Conservation (phyloP, 2,329 filamentous ascomycete species). For the Fusarium pseudonygamai region DNA sequence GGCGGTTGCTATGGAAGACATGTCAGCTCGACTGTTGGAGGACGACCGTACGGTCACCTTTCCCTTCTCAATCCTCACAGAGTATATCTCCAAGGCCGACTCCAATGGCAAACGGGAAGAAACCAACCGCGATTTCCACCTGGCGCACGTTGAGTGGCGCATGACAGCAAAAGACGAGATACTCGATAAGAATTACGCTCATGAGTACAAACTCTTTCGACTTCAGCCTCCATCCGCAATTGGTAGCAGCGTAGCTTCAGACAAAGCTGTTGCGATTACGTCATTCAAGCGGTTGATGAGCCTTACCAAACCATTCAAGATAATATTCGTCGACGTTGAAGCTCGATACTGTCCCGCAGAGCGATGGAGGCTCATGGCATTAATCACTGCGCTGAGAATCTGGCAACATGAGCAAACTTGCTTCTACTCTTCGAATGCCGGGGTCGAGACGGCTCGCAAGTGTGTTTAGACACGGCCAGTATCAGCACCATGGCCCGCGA, state of each 20-base stretch:
- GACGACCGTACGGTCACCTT: neutral
- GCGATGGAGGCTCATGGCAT: neutral
- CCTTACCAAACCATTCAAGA: neutral
- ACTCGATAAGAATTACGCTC: neutral
- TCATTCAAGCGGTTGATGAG: neutral
- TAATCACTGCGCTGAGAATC: neutral
- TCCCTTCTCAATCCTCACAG: neutral
- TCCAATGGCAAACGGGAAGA: neutral
- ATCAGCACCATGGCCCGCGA: neutral
- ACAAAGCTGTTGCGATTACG: neutral
- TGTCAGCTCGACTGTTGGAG: neutral
- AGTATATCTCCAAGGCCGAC: neutral
- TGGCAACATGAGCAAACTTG: neutral
- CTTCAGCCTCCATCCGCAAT: neutral
- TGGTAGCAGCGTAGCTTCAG: neutral
- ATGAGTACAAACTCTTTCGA: neutral
- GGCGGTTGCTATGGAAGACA: neutral
- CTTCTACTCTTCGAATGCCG: neutral
- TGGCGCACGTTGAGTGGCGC: neutral
- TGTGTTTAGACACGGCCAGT: neutral
- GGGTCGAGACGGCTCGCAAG: neutral
- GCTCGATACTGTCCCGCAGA: neutral
- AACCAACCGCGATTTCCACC: neutral
- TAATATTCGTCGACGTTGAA: neutral
- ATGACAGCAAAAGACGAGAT: neutral